phyloP scores from a whole-genome alignment of 495 filamentous ascomycete genomes.

The Stereocaulon alpinum region DNA sequence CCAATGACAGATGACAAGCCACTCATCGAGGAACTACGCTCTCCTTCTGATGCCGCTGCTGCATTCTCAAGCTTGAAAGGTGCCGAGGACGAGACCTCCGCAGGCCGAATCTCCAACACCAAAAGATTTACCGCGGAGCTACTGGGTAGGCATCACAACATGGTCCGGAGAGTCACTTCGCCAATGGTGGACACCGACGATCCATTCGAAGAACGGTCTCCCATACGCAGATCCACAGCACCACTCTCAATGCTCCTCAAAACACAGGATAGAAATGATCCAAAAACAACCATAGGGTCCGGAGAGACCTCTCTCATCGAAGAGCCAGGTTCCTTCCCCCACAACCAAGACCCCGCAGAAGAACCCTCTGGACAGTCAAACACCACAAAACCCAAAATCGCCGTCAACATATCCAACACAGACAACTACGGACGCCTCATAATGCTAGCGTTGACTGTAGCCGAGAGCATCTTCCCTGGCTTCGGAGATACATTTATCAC shows the following conservation, averaged over 20 bases:
- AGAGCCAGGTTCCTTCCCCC: background rate
- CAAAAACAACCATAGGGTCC: background rate
- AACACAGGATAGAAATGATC: background rate
- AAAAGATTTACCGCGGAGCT: background rate
- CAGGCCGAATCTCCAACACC: background rate
- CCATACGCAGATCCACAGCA: background rate
- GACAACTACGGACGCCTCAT: background rate
- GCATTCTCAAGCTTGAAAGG: background rate
- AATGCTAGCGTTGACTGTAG: background rate
- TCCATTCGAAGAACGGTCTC: background rate
- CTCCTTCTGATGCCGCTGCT: background rate
- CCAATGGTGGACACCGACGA: background rate
- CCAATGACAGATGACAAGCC: background rate
- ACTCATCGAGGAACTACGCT: background rate
- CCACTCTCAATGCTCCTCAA: background rate
- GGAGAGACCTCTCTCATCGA: background rate
- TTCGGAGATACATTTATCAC: background rate
- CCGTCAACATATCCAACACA: background rate
- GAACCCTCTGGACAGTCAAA: background rate
- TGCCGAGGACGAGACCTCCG: background rate
- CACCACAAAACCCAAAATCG: background rate
- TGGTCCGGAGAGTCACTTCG: background rate
- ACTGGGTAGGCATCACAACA: background rate
- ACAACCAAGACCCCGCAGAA: background rate
- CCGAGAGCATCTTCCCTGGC: background rate